Percentiles rank a stretch among this genome's conserved stretches.
phyloP scores from a whole-genome alignment of 2,329 filamentous ascomycete species.

The Endoconidiophora laricicola region DNA sequence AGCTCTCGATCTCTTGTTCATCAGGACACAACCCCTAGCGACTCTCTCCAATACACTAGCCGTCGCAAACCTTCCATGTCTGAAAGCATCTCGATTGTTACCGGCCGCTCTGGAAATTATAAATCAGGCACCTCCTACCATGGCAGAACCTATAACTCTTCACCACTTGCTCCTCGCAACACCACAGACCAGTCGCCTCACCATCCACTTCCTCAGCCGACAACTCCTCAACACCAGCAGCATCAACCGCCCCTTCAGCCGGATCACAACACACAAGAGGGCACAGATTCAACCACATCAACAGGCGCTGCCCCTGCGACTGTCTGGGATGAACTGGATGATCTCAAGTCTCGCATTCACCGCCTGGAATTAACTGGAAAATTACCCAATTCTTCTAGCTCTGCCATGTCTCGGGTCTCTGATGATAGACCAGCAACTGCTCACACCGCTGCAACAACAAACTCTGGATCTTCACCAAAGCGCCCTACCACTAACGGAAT shows the following conservation, averaged over 20 bases:
- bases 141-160: constrained; percentile 38
- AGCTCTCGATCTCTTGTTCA: constrained; percentile 32
- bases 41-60: constrained; percentile 14
- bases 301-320: constrained; percentile 70
- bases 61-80: constrained; percentile 30
- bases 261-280: constrained; percentile 34
- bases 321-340: constrained; percentile 94
- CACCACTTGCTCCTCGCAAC: constrained; percentile 36
- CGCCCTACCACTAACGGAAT: constrained; percentile 26
- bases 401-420: constrained; percentile 55
- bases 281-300: constrained; percentile 74
- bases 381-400: constrained; percentile 64
- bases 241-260: constrained; percentile 17
- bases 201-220: constrained; percentile 15
- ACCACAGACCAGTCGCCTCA: constrained; percentile 3
- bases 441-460: constrained; percentile 76
- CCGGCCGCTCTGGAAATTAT: constrained; percentile 27
- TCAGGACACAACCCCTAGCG: constrained; percentile 25
- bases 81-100: constrained; percentile 25
- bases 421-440: constrained; percentile 79
- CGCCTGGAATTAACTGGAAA: constrained; percentile 83
- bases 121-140: constrained; percentile 25
- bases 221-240: constrained; percentile 18
- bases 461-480: constrained; percentile 73
- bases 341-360: constrained; percentile 82